Base-by-base conservation (phyloP, 2,329 filamentous ascomycete species). In the Scytalidium lignicola region DNA sequence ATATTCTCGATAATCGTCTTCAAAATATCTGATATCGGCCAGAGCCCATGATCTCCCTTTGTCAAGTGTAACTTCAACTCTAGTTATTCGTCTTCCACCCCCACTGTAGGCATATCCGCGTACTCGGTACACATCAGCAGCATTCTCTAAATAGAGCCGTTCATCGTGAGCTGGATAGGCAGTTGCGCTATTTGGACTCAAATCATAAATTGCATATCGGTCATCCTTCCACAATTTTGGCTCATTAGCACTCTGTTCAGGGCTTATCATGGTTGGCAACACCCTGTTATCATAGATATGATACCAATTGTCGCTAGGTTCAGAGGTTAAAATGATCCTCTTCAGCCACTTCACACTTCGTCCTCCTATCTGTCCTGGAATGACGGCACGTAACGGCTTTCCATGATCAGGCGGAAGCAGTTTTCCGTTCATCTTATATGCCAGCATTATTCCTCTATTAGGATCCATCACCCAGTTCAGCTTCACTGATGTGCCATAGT, bases 251-350 rank as follows among this genome's bases (percentile, higher is more conserved):
- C 88, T 85, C 63, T 86, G 84, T 57, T 95, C 90, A 0, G 91
- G 90, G 10, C 84, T 85, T 15, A 96, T 76, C 78, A 84, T 91
- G 0, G 90, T 95, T 56, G 91, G 91, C 37, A 96, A 70, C 1
- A 96, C 90, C 51, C 90, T 76, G 64, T 96, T 96, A 65, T 96
- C 91, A 67, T 93, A 91, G 54, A 95, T 90, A 66, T 96, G 91
- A 61, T 96, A 96, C 89, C 90, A 95, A 62, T 95, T 96, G 54
- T 92, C 85, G 62, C 90, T 95, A 0, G 90, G 90, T 20, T 76
- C 73, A 9, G 83, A 79, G 0, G 90, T 92, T 45, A 96, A 67
- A 41, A 90, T 86, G 52, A 96, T 78, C 55, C 76, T 84, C 70
- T 85, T 92, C 51, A 96, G 65, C 91, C 91, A 96, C 67, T 96